Evolutionary conservation across 2,329 filamentous ascomycete species (phyloP).

Genomic region (Decorospora gaudefroyi): DNA sequence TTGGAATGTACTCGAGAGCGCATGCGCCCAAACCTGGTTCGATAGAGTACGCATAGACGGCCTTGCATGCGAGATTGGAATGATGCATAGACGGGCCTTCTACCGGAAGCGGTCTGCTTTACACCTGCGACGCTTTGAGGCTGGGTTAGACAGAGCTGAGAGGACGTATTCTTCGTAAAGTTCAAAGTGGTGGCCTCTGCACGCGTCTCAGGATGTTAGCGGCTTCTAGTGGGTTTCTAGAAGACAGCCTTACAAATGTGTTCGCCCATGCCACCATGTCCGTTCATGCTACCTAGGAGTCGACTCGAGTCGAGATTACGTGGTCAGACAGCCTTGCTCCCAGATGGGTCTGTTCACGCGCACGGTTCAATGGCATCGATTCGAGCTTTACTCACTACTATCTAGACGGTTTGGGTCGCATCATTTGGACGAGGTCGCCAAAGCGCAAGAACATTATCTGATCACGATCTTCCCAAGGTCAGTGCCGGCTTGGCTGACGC

Average conservation of each 20-base stretch:
- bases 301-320: conserved; percentile 20
- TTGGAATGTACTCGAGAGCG: conserved; percentile 1
- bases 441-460: conserved; percentile 7
- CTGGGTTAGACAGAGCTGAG: conserved; percentile 18
- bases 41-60: conserved; percentile 12
- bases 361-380: conserved; percentile 28
- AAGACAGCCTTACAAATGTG: conserved; percentile 23
- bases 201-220: conserved; percentile 36
- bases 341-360: conserved; percentile 13
- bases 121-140: conserved; percentile 11
- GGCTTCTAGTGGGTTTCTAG: conserved; percentile 40
- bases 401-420: conserved; percentile 4
- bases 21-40: conserved; percentile 7
- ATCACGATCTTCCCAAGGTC: conserved; percentile 8
- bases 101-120: conserved; percentile 12
- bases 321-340: conserved; percentile 17
- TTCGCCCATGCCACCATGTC: conserved; percentile 36
- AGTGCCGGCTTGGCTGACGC: no score
- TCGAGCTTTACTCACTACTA: conserved; percentile 5
- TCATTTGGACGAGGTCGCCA: conserved; percentile 15
- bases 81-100: conserved; percentile 10
- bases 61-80: conserved; percentile 11
- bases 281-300: conserved; percentile 27
- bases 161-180: conserved; percentile 17
- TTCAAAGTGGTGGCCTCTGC: conserved; percentile 19